phyloP scores from a whole-genome alignment of 2,329 filamentous ascomycete genomes.

The Colletotrichum phormii region DNA sequence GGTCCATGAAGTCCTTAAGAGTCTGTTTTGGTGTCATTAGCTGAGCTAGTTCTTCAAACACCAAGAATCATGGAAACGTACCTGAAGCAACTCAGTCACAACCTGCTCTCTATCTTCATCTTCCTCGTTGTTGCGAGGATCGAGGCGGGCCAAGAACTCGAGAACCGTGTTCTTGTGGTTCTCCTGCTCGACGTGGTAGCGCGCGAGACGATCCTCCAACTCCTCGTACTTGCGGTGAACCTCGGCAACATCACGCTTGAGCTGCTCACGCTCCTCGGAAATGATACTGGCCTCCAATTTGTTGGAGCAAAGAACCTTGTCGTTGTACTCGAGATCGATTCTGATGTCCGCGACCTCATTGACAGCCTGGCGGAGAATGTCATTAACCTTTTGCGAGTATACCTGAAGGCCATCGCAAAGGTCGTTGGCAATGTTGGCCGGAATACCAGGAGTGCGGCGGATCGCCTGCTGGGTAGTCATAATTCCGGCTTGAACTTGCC shows the following conservation, averaged over 20 bases:
- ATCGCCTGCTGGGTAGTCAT: conserved; percentile 38
- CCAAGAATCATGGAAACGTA: neutral
- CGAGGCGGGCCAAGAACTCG: conserved; percentile 32
- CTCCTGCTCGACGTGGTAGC: conserved; percentile 35
- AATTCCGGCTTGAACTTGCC: conserved; percentile 35
- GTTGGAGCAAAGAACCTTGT: conserved; percentile 41
- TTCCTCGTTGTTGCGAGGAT: conserved; percentile 21
- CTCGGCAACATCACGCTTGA: conserved; percentile 40
- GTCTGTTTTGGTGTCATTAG: conserved; percentile 10
- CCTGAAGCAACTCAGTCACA: conserved; percentile 44
- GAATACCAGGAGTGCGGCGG: conserved; percentile 37
- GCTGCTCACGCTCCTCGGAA: conserved; percentile 29
- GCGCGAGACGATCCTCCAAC: conserved; percentile 38
- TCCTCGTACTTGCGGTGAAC: conserved; percentile 39
- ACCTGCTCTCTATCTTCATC: conserved; percentile 30
- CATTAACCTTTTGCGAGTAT: conserved; percentile 46
- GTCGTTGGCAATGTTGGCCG: conserved; percentile 33
- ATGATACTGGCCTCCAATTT: conserved; percentile 34
- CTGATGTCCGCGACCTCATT: conserved; percentile 41
- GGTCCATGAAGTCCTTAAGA: conserved; percentile 23
- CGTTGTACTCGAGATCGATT: conserved; percentile 46
- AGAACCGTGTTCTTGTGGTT: conserved; percentile 34
- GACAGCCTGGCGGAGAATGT: conserved; percentile 37
- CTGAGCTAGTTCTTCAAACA: neutral
- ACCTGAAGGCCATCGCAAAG: conserved; percentile 35